phyloP scores from a whole-genome alignment of 148 eudicot genomes.

The Spergularia marina region DNA sequence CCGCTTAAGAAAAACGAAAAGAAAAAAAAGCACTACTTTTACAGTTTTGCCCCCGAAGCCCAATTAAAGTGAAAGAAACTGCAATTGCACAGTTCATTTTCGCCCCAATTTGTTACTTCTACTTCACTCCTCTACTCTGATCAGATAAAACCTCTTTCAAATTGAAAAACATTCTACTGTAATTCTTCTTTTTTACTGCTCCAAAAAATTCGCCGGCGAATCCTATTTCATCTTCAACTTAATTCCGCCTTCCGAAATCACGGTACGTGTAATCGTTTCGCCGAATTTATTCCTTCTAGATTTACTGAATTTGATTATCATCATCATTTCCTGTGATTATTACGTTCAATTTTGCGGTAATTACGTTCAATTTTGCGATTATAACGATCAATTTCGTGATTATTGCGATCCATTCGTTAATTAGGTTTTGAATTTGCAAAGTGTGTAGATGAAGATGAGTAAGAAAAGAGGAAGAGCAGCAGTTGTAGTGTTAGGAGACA shows the following conservation, averaged over 20 bases:
- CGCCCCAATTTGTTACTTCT: not conserved
- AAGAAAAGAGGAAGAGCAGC: constrained; percentile 70
- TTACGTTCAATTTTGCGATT: too few relatives aligned
- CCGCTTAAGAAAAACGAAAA: too few relatives aligned
- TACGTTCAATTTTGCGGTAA: too few relatives aligned
- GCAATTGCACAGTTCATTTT: not conserved
- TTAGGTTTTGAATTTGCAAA: not conserved
- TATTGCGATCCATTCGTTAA: not conserved
- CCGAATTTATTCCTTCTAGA: not conserved
- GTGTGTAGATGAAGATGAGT: constrained; percentile 28
- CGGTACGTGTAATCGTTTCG: not conserved
- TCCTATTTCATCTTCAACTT: not conserved
- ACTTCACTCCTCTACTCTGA: not conserved
- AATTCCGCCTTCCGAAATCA: not conserved
- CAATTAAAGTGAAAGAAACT: not conserved
- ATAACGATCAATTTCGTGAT: not conserved
- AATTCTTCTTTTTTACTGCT: too few relatives aligned
- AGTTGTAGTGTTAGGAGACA: constrained; percentile 82
- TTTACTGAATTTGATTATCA: not conserved
- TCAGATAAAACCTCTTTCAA: not conserved
- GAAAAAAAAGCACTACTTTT: too few relatives aligned
- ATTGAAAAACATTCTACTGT: not conserved
- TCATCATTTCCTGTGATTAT: not conserved
- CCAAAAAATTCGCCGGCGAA: too few relatives aligned
- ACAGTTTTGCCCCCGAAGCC: too few relatives aligned